Percentiles rank a stretch among this genome's conserved stretches.
phyloP scores from a whole-genome alignment of 306 rosid species.

The Aeschynomene evenia region DNA sequence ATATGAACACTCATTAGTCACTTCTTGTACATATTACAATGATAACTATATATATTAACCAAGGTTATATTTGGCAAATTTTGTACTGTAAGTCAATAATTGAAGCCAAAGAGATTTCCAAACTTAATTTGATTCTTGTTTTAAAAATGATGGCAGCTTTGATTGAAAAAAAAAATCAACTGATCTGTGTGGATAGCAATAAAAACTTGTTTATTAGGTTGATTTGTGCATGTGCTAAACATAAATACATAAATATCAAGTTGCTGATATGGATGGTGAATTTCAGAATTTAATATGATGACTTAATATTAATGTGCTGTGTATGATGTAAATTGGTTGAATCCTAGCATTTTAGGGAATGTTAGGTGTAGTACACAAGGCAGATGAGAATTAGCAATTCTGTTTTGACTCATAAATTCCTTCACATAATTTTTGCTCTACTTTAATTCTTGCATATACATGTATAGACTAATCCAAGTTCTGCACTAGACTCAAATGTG shows the following conservation, averaged over 20 bases:
- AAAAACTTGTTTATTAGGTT: constrained; percentile 16
- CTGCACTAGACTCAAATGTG: background rate
- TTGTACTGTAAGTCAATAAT: constrained; percentile 29
- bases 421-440: background rate
- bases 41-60: constrained; percentile 8
- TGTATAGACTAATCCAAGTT: background rate
- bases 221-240: background rate
- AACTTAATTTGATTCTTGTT: background rate
- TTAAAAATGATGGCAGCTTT: constrained; percentile 23
- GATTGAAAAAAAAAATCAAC: constrained; percentile 10
- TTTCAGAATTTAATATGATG: background rate
- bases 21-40: background rate
- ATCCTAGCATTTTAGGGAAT: background rate
- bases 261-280: constrained; percentile 21
- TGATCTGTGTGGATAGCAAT: constrained; percentile 29
- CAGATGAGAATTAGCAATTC: constrained; percentile 29
- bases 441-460: background rate
- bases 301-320: background rate
- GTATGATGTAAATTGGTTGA: background rate
- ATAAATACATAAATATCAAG: no score
- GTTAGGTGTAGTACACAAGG: constrained; percentile 39
- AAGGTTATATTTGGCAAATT: constrained; percentile 6
- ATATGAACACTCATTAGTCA: background rate
- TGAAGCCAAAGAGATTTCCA: constrained; percentile 15
- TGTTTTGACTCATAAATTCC: background rate